Conservation (phyloP, 1,284 basidiomycete genomes). For the Vanrija pseudolonga region DNA sequence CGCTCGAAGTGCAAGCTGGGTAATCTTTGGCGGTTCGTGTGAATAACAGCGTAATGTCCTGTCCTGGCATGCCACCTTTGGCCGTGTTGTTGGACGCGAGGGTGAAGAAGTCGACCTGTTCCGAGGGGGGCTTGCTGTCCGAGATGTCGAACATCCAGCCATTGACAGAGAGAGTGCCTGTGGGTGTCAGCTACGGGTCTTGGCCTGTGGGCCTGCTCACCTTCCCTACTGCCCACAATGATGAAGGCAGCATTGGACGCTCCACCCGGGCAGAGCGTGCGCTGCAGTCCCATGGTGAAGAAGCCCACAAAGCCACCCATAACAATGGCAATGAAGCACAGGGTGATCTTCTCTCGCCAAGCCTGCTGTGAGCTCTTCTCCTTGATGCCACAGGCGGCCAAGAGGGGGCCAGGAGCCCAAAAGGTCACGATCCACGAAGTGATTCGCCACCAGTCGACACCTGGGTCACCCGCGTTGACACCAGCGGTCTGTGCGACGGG, state of each 20-base stretch:
- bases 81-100: constrained; percentile 53
- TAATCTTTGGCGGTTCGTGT: constrained; percentile 64
- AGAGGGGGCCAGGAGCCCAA: constrained; percentile 79
- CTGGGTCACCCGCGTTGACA: constrained; percentile 49
- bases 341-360: constrained; percentile 95
- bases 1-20: constrained; percentile 58
- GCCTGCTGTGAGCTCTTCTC: constrained; percentile 77
- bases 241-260: constrained; percentile 23
- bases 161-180: constrained; percentile 68
- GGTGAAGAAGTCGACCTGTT: constrained; percentile 58
- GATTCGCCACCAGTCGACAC: constrained; percentile 70
- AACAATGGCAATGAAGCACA: constrained; percentile 78
- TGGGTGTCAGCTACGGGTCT: constrained; percentile 2
- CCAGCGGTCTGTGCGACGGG: constrained; percentile 48
- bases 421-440: constrained; percentile 78
- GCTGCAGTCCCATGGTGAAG: constrained; percentile 89
- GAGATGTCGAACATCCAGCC: constrained; percentile 77
- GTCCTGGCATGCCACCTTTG: constrained; percentile 56
- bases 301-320: constrained; percentile 83
- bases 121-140: constrained; percentile 55
- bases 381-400: constrained; percentile 71
- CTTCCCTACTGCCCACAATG: constrained; percentile 31
- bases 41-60: constrained; percentile 86
- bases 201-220: constrained; percentile 28
- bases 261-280: constrained; percentile 75